Evolutionary conservation across 331 rosid genomes (phyloP).

Genomic region (Rosa hybrid): DNA sequence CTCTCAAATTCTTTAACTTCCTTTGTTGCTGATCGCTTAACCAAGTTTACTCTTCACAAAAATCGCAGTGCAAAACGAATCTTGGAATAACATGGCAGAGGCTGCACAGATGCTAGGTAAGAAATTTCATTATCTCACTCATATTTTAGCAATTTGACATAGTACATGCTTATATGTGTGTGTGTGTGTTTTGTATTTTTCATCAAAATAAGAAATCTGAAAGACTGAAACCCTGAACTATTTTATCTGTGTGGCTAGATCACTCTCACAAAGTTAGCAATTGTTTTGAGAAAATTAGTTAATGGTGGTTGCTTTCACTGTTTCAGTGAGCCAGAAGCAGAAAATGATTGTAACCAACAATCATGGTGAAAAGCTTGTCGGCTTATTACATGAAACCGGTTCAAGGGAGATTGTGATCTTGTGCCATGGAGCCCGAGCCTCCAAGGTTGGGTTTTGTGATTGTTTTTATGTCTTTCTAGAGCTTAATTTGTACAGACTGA

Average conservation of each 20-base stretch:
- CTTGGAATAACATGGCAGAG: not conserved
- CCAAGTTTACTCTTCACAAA: not conserved
- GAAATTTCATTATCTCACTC: not conserved
- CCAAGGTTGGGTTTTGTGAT: not conserved
- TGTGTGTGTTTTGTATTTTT: not conserved
- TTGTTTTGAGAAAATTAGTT: not conserved
- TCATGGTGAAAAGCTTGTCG: conserved; percentile 62
- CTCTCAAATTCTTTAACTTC: not conserved
- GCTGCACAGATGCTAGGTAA: not conserved
- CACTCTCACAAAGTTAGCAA: not conserved
- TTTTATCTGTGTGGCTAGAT: not conserved
- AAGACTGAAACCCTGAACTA: not conserved
- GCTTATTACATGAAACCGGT: conserved; percentile 66
- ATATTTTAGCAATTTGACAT: not conserved
- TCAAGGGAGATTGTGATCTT: conserved; percentile 51
- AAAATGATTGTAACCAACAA: conserved; percentile 51
- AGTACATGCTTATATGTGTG: not conserved
- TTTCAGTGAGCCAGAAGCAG: conserved; percentile 39
- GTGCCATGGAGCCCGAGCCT: conserved; percentile 53
- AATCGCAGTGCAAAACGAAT: not conserved
- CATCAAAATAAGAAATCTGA: not conserved
- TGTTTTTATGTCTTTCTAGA: not conserved
- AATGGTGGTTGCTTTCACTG: conserved; percentile 6
- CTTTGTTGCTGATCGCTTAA: not conserved
- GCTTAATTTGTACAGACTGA: not conserved